phyloP scores from a whole-genome alignment of 1,284 basidiomycete species.

The Chondrostereum purpureum region DNA sequence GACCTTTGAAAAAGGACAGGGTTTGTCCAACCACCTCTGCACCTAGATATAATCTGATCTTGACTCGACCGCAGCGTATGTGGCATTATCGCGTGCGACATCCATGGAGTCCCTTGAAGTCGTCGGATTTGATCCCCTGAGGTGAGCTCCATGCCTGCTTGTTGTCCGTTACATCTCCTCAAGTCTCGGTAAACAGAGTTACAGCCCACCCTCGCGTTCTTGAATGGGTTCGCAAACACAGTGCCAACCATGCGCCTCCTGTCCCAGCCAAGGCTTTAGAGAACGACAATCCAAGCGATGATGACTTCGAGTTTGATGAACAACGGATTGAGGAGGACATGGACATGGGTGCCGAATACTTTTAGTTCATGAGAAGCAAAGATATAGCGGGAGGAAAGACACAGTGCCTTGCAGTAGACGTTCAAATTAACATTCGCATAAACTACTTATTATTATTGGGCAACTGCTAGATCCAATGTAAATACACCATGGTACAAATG shows the following conservation, averaged over 20 bases:
- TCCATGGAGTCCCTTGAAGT: constrained; percentile 80
- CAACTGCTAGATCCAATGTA: too few species aligned
- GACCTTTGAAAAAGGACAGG: constrained; percentile 80
- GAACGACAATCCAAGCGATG: constrained; percentile 10
- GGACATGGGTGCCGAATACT: constrained; percentile 18
- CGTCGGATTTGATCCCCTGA: constrained; percentile 72
- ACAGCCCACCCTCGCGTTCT: constrained; percentile 38
- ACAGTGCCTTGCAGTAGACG: too few species aligned
- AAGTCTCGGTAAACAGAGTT: constrained; percentile 33
- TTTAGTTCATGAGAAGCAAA: too few species aligned
- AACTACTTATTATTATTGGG: too few species aligned
- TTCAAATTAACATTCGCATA: too few species aligned
- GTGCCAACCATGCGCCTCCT: neutral
- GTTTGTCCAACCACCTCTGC: constrained; percentile 23
- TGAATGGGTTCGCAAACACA: constrained; percentile 26
- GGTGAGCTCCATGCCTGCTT: constrained; percentile 38
- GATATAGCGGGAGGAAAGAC: too few species aligned
- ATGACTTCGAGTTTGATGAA: constrained; percentile 15
- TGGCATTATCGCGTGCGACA: constrained; percentile 89
- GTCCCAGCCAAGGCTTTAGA: neutral
- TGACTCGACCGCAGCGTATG: constrained; percentile 60
- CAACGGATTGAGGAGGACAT: constrained; percentile 22
- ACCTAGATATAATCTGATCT: neutral
- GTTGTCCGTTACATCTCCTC: constrained; percentile 1
- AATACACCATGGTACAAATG: too few species aligned